phyloP scores from a whole-genome alignment of 306 rosid species.

The Oxytropis ochrocephala region DNA sequence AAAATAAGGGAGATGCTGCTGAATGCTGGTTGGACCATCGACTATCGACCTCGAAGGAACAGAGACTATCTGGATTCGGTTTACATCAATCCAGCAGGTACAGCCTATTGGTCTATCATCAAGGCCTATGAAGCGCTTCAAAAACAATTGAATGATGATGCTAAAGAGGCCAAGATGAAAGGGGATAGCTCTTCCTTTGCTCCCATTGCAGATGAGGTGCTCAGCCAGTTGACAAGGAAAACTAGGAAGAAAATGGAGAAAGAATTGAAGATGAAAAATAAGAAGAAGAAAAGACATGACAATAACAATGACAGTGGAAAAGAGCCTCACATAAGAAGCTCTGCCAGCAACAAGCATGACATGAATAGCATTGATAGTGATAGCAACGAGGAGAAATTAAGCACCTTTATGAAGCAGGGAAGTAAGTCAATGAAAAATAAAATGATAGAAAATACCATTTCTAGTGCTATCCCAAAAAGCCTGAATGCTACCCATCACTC shows the following conservation, averaged over 20 bases:
- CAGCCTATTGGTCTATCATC: slow-evolving; percentile 94
- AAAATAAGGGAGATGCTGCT: slow-evolving; percentile 77
- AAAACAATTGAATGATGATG: slow-evolving; percentile 65
- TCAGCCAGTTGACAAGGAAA: slow-evolving; percentile 87
- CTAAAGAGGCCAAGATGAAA: slow-evolving; percentile 36
- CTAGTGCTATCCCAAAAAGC: slow-evolving; percentile 35
- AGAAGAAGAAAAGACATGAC: slow-evolving; percentile 29
- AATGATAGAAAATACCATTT: slow-evolving; percentile 46
- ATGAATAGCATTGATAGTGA: slow-evolving; percentile 52
- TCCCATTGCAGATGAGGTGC: slow-evolving; percentile 71
- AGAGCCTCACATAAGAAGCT: slow-evolving; percentile 37
- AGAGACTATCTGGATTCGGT: slow-evolving; percentile 94
- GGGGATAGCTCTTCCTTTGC: slow-evolving; percentile 47
- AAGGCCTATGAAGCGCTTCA: slow-evolving; percentile 92
- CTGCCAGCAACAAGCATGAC: slow-evolving; percentile 39
- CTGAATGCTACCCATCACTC: slow-evolving; percentile 35
- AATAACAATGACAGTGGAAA: slow-evolving; percentile 49
- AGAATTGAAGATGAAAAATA: slow-evolving; percentile 54
- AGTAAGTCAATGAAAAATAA: slow-evolving; percentile 58
- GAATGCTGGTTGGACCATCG: slow-evolving; percentile 75
- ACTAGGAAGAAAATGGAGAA: slow-evolving; percentile 83
- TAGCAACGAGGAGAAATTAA: slow-evolving; percentile 74
- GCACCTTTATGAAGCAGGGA: slow-evolving; percentile 77
- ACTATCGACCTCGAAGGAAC: slow-evolving; percentile 87
- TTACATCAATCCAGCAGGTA: slow-evolving; percentile 71